Evolutionary conservation across 345 rosid genomes (phyloP), one percentile per base, ranked within the genome.

Genomic region (Alliaria petiolata): DNA sequence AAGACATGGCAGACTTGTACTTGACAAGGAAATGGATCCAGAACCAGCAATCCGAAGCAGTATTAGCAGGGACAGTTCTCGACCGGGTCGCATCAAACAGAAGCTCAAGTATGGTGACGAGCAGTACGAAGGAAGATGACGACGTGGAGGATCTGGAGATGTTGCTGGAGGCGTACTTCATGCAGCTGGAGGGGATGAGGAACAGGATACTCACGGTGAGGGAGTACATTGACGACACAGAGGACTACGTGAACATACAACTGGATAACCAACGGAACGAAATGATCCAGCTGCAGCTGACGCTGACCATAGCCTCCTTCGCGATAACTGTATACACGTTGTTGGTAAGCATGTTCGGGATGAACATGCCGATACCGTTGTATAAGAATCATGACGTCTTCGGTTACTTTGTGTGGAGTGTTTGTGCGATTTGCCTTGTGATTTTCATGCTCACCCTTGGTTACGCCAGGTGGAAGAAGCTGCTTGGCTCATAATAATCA

Each of bases 401-500:
- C 42, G 79, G 69, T 11, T 59, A 69, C 65, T 75, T 93, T 53
- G 92, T 89, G 50, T 88, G 91, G 68, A 74, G 74, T 59, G 20
- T 72, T 14, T 65, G 85, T 12, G 83, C 82, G 2, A 70, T 65
- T 46, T 82, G 87, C 67, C 33, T 93, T 40, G 54, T 87, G 73
- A 57, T 93, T 61, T 93, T 89, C 82, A 35, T 90, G 72, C 83
- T 91, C 44, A 67, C 87, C 43, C 81, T 93, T 12, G 98, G 96
- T 38, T 91, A 91, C 81, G 98, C 95, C 19, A 84, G 96, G 76
- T 85, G 96, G 98, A 90, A 91, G 88, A 93, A 89, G 82, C 82
- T 93, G 59, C 89, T 89, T 19, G 97, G 95, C 57, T 76, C 92
- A 22, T 52, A 28, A 52, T n/a, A n/a, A n/a, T 25, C 34, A 51